phyloP scores from a whole-genome alignment of 169 alveolate species.

The Cyclospora cayetanensis region DNA sequence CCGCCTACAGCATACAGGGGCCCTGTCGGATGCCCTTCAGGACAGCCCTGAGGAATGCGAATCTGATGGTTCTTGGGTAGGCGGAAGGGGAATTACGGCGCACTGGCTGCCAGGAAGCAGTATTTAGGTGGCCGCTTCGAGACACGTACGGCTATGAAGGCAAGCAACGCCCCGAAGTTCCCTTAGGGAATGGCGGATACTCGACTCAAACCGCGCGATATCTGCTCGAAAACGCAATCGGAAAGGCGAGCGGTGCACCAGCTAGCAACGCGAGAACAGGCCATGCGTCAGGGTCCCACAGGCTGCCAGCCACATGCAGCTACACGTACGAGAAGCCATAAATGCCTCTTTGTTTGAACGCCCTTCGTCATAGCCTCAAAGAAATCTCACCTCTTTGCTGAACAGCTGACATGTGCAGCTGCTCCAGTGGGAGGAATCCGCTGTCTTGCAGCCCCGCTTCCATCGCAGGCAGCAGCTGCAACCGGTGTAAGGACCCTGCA shows the following conservation, averaged over 20 bases:
- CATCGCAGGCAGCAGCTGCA: neutral
- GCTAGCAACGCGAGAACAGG: neutral
- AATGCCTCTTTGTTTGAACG: neutral
- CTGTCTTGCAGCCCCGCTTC: neutral
- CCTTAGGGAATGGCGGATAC: neutral
- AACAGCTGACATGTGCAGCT: neutral
- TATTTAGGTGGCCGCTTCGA: too few relatives aligned
- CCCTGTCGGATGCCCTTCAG: too few relatives aligned
- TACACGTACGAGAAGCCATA: neutral
- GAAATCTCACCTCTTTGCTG: constrained; percentile 6
- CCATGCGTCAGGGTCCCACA: neutral
- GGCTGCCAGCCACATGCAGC: neutral
- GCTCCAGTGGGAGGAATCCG: constrained; percentile 23
- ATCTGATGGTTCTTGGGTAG: too few relatives aligned
- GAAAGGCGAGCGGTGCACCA: neutral
- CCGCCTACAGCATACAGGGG: too few relatives aligned
- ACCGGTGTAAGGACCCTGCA: neutral
- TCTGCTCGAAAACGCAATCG: neutral
- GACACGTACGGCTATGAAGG: too few relatives aligned
- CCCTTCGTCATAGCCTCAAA: too few relatives aligned
- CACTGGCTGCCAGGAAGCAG: too few relatives aligned
- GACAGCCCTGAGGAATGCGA: too few relatives aligned
- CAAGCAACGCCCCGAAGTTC: constrained; percentile 19
- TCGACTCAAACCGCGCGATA: neutral
- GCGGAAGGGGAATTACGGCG: too few relatives aligned